These are phyloP conservation scores for Fusarium solani-melongenae DNA, from an alignment of 2,329 filamentous ascomycete genomes.

Conservation along the genomic window DNA sequence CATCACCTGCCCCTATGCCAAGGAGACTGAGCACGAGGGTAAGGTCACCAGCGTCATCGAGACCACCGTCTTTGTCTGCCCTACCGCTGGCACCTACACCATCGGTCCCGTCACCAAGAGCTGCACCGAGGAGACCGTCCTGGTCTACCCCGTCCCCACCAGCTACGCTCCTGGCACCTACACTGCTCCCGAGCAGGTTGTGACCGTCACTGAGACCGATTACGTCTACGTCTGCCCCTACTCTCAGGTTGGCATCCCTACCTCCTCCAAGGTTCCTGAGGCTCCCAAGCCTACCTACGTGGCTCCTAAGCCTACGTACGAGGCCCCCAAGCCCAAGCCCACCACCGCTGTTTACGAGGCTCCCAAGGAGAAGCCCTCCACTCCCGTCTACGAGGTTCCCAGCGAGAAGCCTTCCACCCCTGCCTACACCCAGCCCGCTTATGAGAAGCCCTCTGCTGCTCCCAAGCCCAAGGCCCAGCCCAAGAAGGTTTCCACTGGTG, in stretches of 20 bases:
- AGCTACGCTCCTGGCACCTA: constrained; percentile 77
- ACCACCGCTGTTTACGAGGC: constrained; percentile 23
- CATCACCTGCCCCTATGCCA: constrained; percentile 76
- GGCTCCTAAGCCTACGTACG: constrained; percentile 22
- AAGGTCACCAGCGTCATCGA: constrained; percentile 75
- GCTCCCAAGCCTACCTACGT: constrained; percentile 24
- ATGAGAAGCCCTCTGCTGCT: constrained; percentile 38
- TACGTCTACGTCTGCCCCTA: constrained; percentile 79
- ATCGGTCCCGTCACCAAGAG: constrained; percentile 75
- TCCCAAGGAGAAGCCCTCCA: constrained; percentile 36
- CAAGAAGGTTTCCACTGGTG: constrained; percentile 38
- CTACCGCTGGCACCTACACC: constrained; percentile 79
- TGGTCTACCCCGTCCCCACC: constrained; percentile 74
- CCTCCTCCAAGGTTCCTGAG: constrained; percentile 39
- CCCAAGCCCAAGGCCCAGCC: constrained; percentile 37
- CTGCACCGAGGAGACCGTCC: constrained; percentile 63
- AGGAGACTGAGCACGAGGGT: constrained; percentile 66
- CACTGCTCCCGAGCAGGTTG: constrained; percentile 72
- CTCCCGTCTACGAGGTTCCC: constrained; percentile 27
- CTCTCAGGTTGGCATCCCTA: constrained; percentile 55
- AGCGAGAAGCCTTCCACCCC: constrained; percentile 8
- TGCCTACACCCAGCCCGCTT: constrained; percentile 14
- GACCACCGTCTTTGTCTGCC: constrained; percentile 79
- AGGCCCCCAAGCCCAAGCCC: constrained; percentile 26
- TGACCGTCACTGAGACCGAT: constrained; percentile 76